Base-by-base conservation (phyloP, 345 rosid genomes). In the Moricandia moricandioides region DNA sequence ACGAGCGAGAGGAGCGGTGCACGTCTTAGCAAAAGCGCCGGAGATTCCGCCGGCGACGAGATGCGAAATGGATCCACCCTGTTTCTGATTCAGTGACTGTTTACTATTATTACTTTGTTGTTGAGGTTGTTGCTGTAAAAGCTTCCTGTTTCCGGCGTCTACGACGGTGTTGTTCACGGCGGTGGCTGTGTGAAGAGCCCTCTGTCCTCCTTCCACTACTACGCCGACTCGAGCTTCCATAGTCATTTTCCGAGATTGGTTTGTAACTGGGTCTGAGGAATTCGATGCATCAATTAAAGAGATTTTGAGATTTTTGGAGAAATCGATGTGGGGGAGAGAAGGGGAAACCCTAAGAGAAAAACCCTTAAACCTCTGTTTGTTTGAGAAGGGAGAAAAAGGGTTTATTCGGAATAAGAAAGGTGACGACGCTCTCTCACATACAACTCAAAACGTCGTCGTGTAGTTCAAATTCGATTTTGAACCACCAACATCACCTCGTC, bases 1-100 rank as follows among this genome's bases (percentile, higher is more conserved):
- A 24, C 97, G 97, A 76, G 96, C 93, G 5, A 92, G 89, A 81
- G 99, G 99, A 30, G 99, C 99, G 1, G 99, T 95, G 62, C 99
- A 95, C 3, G 99, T 95, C 81, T 95, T 95, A 85, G 96, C 83
- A 73, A 95, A 88, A 14, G 97, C 97, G n/a, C 99, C 99, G 7
- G 99, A 89, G 54, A 95, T 65, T 34, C 99, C 97, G 16, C 99
- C 97, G 17, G 99, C 96, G 21, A 92, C 12, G 56, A 95, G 88
- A 73, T 90, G 91, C 31, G 80, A 84, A 18, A 85, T 62, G 21
- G 87, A 81, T 27, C 91, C 97, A 14, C 82, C 67, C 33, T 85
- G 84, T 67, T 79, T 88, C 62, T 78, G 81, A 78, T 72, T 73
- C 65, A 73, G 13, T 16, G 82, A 72, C 74, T 54, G 78, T 47